These are phyloP conservation scores for Metarhizium guizhouense DNA, from an alignment of 2,329 filamentous ascomycete species.

Conservation along the genomic window DNA sequence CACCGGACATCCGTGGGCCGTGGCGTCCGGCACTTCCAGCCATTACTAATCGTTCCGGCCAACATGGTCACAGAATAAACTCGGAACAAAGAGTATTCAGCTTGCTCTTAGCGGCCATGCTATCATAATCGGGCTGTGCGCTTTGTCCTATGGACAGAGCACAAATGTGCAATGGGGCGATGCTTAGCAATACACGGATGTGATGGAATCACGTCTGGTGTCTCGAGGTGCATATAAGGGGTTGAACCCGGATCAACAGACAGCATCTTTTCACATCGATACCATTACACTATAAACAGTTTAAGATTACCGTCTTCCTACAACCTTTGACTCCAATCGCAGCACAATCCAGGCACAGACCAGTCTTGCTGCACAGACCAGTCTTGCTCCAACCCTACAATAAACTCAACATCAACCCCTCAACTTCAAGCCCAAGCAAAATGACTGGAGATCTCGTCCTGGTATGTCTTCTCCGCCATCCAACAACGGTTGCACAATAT, in stretches of 20 bases:
- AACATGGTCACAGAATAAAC: too few species aligned
- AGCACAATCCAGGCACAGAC: not conserved
- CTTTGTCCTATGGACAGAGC: not conserved
- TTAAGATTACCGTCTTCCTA: not conserved
- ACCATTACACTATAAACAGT: not conserved
- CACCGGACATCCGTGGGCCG: too few species aligned
- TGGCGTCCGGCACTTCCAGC: not conserved
- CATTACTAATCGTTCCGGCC: not conserved
- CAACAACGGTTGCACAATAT: not conserved
- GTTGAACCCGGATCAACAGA: not conserved
- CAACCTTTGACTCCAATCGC: too few species aligned
- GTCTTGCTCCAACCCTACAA: not conserved
- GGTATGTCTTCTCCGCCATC: not conserved
- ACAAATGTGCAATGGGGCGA: not conserved
- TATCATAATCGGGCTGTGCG: too few species aligned
- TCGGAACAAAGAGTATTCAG: too few species aligned
- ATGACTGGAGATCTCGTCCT: conserved; percentile 1
- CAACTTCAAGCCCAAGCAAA: not conserved
- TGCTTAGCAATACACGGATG: not conserved
- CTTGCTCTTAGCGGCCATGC: too few species aligned
- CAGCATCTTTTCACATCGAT: not conserved
- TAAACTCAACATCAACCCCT: not conserved
- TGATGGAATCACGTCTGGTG: not conserved
- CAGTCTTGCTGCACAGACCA: not conserved
- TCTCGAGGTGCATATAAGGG: not conserved